Conservation (phyloP, 1,284 basidiomycete genomes). For the Tilletia caries region DNA sequence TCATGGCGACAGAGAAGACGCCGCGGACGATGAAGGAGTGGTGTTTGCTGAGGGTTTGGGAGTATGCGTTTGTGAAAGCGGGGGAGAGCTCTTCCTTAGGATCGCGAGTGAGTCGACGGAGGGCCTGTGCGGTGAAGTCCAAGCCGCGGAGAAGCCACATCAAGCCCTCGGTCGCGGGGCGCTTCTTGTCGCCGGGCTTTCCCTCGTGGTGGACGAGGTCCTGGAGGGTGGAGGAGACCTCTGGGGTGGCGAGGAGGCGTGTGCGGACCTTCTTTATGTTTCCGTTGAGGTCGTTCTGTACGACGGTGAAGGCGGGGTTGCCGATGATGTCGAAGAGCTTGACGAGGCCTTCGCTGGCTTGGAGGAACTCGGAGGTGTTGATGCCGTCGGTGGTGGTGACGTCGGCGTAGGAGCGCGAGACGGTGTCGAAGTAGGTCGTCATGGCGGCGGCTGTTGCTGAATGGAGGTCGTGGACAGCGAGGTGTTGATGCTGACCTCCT, state of each 20-base stretch:
- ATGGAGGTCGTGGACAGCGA: too few species aligned
- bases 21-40: conserved; percentile 85
- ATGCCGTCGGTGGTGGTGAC: conserved; percentile 83
- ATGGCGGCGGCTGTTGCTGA: conserved; percentile 58
- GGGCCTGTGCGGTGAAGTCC: conserved; percentile 81
- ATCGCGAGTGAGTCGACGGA: conserved; percentile 71
- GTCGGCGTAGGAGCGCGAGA: conserved; percentile 66
- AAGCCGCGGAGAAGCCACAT: conserved; percentile 89
- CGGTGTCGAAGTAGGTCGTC: conserved; percentile 80
- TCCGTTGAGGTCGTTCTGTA: conserved; percentile 82
- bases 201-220: conserved; percentile 75
- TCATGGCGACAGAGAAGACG: conserved; percentile 85
- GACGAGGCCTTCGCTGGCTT: conserved; percentile 84
- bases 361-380: conserved; percentile 80
- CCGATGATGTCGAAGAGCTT: conserved; percentile 92
- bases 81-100: conserved; percentile 67
- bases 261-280: conserved; percentile 78
- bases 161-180: conserved; percentile 80
- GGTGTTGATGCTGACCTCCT: too few species aligned
- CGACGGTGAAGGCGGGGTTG: conserved; percentile 77
- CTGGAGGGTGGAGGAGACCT: conserved; percentile 74
- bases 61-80: conserved; percentile 81
- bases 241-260: conserved; percentile 68
- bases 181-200: conserved; percentile 73
- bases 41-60: conserved; percentile 73